Evolutionary conservation across 139 green algal species (phyloP), one percentile per base, ranked within the genome.

Genomic region (Limnomonas spitsbergensis): DNA sequence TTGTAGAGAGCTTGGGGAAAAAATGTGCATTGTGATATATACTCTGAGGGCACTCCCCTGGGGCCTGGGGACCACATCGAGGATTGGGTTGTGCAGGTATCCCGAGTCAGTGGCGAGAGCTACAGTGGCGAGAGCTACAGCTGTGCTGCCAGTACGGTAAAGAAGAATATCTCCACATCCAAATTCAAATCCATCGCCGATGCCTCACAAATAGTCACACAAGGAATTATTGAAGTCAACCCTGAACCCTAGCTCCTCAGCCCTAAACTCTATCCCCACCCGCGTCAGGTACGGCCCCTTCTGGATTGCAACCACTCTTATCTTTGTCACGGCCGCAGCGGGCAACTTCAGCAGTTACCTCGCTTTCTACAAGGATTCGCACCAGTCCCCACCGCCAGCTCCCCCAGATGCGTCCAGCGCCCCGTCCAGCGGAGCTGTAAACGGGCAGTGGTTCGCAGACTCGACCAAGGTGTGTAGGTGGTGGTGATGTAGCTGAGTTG

Each of bases 241-340:
- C n/a, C 9, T 54, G 42, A 6, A 54, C 42, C 42, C 42, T 54
- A 6, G 9, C 42, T 54, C 42, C 9, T 54, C 9, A 27, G 7
- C 42, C 42, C 42, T 54, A 9, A 54, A 6, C 42, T 6, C 42
- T 9, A 54, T 9, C 42, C 9, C 9, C 42, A 54, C 42, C 42
- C 6, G 7, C 29, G 29, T 29, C 85, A 93, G 88, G 53, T 96
- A 97, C 73, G 92, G 92, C 3, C 92, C 92, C 32, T 97, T 97
- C 81, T 97, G 92, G 92, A 82, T 94, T 0, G 89, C 90, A 32
- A 93, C 89, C 70, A 97, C 92, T 20, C 88, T 97, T 40, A 84
- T 97, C n/a, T 94, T 95, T 77, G 79, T 95, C 26, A 91, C 84
- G 32, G 90, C 91, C 3, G 91, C 91, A 27, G 86, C 87, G 4